A percentile compares a stretch with the other conserved stretches of the same genome.
Evolutionary conservation across 495 filamentous ascomycete species (phyloP).

Genomic region (Pseudomonodictys pantanalensis): DNA sequence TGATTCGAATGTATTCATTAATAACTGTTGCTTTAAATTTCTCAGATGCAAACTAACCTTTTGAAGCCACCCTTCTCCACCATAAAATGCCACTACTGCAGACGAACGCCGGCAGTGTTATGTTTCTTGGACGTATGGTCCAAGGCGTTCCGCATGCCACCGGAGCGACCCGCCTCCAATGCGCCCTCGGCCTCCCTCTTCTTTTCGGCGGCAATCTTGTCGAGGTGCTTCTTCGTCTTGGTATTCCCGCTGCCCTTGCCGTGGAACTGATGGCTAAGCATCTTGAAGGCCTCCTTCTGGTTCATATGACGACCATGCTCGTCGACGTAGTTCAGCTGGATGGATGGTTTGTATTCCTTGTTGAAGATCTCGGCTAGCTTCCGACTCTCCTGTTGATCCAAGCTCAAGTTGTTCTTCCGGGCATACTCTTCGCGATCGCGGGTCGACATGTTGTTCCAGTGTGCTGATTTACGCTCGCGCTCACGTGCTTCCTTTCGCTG

Average conservation of each 20-base stretch:
- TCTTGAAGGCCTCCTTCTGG: constrained; percentile 94
- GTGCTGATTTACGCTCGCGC: constrained; percentile 75
- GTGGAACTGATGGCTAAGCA: constrained; percentile 95
- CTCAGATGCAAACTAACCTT: constrained; percentile 25
- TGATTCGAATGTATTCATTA: constrained; percentile 8
- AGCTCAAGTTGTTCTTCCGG: constrained; percentile 77
- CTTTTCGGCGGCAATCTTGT: constrained; percentile 97
- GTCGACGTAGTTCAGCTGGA: constrained; percentile 87
- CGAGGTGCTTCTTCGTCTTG: constrained; percentile 94
- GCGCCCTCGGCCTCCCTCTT: constrained; percentile 75
- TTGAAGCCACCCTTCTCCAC: neutral
- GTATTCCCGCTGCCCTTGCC: constrained; percentile 95
- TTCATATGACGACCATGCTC: constrained; percentile 80
- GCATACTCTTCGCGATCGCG: constrained; percentile 90
- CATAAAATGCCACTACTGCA: constrained; percentile 44
- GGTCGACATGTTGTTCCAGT: constrained; percentile 79
- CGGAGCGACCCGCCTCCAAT: constrained; percentile 75
- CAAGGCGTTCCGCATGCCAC: constrained; percentile 77
- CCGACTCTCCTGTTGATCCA: constrained; percentile 77
- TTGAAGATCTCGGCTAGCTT: constrained; percentile 81
- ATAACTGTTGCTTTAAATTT: constrained; percentile 1
- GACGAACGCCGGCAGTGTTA: constrained; percentile 81
- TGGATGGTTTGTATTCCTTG: constrained; percentile 80
- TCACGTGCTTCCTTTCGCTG: constrained; percentile 81
- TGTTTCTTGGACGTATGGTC: constrained; percentile 74